Percentiles rank a stretch among this genome's conserved stretches.
Evolutionary conservation across 371 early-diverging fungal genomes (phyloP).

Genomic region (Saksenaea oblongispora): DNA sequence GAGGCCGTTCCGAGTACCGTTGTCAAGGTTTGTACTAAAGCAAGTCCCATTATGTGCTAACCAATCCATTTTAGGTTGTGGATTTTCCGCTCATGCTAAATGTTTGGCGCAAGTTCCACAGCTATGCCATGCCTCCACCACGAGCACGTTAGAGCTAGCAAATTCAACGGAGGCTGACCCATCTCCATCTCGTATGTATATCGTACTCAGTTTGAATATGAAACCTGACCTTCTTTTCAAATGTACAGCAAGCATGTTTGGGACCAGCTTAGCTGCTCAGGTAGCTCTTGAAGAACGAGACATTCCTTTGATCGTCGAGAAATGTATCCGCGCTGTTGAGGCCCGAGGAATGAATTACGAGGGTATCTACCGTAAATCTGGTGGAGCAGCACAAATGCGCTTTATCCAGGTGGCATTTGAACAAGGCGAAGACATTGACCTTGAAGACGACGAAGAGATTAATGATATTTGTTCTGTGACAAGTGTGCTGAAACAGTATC

Average conservation of each 20-base stretch:
- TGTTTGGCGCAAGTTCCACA: conserved; percentile 43
- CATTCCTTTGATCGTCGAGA: conserved; percentile 75
- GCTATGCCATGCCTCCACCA: conserved; percentile 27
- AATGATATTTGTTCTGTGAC: conserved; percentile 80
- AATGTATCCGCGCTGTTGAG: conserved; percentile 83
- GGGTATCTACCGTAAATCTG: conserved; percentile 94
- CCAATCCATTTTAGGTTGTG: conserved; percentile 12
- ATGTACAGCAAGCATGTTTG: conserved; percentile 27
- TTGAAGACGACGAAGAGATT: conserved; percentile 52
- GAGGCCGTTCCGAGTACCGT: conserved; percentile 59
- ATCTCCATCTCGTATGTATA: neutral
- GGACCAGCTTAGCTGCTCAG: conserved; percentile 27
- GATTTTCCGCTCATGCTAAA: conserved; percentile 29
- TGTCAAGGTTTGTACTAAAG: conserved; percentile 47
- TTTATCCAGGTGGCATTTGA: conserved; percentile 59
- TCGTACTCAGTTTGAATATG: neutral
- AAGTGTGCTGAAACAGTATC: conserved; percentile 92
- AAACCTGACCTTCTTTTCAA: neutral
- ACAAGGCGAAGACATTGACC: conserved; percentile 46
- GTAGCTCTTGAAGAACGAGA: conserved; percentile 29
- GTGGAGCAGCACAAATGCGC: conserved; percentile 82
- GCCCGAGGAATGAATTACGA: conserved; percentile 76
- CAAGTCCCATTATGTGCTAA: neutral
- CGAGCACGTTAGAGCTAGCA: conserved; percentile 17
- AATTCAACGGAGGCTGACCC: conserved; percentile 8